phyloP scores from a whole-genome alignment of 768 basidiomycete genomes.

The Strobilomyces confusus region DNA sequence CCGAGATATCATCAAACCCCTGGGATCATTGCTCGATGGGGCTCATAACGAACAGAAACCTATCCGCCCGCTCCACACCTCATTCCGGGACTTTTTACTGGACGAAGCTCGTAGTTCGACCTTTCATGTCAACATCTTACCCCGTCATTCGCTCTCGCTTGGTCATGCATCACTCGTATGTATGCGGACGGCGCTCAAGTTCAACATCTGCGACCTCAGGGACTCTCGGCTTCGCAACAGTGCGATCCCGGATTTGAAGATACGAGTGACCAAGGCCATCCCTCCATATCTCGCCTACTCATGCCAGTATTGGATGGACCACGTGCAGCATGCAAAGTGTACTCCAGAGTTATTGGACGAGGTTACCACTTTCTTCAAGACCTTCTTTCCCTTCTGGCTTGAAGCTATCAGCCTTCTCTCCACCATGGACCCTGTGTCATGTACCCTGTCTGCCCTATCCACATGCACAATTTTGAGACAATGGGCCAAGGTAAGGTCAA shows the following conservation, averaged over 20 bases:
- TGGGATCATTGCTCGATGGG: conserved; percentile 25
- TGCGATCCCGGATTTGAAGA: conserved; percentile 18
- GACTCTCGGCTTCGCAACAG: conserved; percentile 32
- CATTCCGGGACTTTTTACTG: conserved; percentile 33
- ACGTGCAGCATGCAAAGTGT: conserved; percentile 14
- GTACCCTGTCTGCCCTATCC: conserved; percentile 6
- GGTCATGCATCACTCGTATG: conserved; percentile 25
- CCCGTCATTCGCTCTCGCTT: conserved; percentile 17
- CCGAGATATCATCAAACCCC: conserved; percentile 14
- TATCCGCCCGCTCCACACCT: conserved; percentile 32
- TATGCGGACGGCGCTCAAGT: conserved; percentile 32
- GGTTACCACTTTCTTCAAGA: conserved; percentile 19
- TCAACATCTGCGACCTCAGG: conserved; percentile 38
- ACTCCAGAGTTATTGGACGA: conserved; percentile 13
- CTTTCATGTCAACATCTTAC: conserved; percentile 18
- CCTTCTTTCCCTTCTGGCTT: conserved; percentile 35
- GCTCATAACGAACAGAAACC: conserved; percentile 11
- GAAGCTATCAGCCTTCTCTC: conserved; percentile 32
- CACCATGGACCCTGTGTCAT: conserved; percentile 1
- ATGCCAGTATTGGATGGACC: conserved; percentile 36
- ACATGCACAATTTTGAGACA: conserved; percentile 6
- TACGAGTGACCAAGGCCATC: conserved; percentile 23
- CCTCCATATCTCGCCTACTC: conserved; percentile 33
- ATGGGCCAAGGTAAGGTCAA: conserved; percentile 17
- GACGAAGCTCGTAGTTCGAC: conserved; percentile 19